Evolutionary conservation across 768 basidiomycete genomes (phyloP), one percentile per base, ranked within the genome.

Genomic region (Pleurotus pulmonarius): DNA sequence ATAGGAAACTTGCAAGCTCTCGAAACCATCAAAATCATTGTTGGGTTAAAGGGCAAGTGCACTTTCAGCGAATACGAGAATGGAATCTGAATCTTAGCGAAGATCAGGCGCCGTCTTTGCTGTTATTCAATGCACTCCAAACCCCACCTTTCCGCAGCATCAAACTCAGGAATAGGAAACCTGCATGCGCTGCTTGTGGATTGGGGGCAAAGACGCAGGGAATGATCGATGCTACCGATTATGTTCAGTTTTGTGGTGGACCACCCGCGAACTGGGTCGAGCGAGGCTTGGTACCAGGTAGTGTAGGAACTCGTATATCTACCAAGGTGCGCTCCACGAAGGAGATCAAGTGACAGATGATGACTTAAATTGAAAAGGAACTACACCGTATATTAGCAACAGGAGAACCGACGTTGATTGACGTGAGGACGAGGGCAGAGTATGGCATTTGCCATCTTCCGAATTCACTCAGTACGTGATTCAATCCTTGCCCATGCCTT

Each of bases 1-100:
- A 91, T 98, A 43, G 95, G 95, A 3, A 88, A 84, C 60, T 70
- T 95, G 65, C 94, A 97, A 75, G 95, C 95, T 4, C 68, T 92
- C 34, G 94, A 97, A 70, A 79, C 92, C 1, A 85, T 96, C 71
- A 93, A 91, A 70, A 77, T 92, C 52, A 74, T 92, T 41, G 75
- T 78, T 1, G 90, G 86, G 3, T 65, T 87, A 34, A 83, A 86
- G 62, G 85, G 89, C 88, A 64, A 44, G 73, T 44, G 12, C 16
- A 25, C 22, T 49, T 24, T 6, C 44, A 15, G 11, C 38, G 16
- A 29, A 52, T 15, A 5, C 15, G n/a, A 11, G 9, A 12, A 43
- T 25, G 4, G 2, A 6, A 49, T 29, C 18, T 34, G 3, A 47
- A 9, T 25, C 12, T 18, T 44, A 18, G 3, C 47, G 9, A 57